Evolutionary conservation across 805 yeast species (phyloP), one percentile per base, ranked within the genome.

Genomic region (Yamadazyma sp.): DNA sequence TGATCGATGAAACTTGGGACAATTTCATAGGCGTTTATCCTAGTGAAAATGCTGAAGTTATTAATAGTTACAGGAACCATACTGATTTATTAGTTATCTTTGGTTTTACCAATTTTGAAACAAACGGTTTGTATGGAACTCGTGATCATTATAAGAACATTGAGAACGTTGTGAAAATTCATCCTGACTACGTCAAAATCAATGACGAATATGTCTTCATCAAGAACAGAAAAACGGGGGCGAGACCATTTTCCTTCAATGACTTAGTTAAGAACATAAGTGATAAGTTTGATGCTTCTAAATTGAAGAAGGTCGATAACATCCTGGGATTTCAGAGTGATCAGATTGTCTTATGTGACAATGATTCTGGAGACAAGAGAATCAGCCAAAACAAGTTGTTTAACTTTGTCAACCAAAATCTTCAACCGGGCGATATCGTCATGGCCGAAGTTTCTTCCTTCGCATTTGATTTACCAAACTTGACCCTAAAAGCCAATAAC

Each of bases 401-500:
- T 23, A 61, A 66, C 32, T 52, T 59, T 23, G 47, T 68, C 30
- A 65, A 67, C 48, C 14, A 32, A 3, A 52, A 53, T 54, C 54
- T 84, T 29, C 62, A 69, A 50, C 79, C 82, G 17, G 73, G 78
- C 48, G 96, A 89, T 56, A 71, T 80, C 14, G 54, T 89, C n/a
- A 70, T 90, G 26, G 75, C 80, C 38, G 97, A 90, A 48, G 85
- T 95, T 2, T 89, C 96, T 35, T 80, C 95, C 2, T 76, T 85
- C 54, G 80, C 82, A 70, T 88, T 87, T 64, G 90, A 83, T 6
- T 54, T 83, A 29, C 78, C 86, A 20, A 91, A 84, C 52, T 55
- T 83, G 22, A 63, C 66, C 47, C 73, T 90, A 41, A 85, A 89
- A 27, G 52, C 59, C 13, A 71, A 74, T 37, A 64, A 74, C 19